Conservation (phyloP, 2,329 filamentous ascomycete species). For the Penicillium hesseltinei region DNA sequence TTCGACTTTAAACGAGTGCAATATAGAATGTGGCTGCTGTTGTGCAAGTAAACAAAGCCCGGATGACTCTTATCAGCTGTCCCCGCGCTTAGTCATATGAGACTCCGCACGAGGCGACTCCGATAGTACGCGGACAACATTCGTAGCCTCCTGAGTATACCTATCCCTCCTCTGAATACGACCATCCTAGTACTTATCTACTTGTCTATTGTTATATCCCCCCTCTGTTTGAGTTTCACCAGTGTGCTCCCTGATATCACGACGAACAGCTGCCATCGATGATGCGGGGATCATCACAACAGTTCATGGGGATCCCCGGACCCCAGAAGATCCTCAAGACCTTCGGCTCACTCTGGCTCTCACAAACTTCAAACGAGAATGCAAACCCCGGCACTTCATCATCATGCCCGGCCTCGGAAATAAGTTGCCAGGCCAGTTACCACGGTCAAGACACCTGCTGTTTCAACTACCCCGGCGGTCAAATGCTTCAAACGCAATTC, state of each 20-base stretch:
- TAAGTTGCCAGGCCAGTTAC: slow-evolving; percentile 65
- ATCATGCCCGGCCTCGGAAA: slow-evolving; percentile 38
- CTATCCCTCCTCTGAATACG: not conserved
- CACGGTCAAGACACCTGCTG: slow-evolving; percentile 66
- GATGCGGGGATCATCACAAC: slow-evolving; percentile 23
- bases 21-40: not conserved
- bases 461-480: slow-evolving; percentile 69
- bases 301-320: slow-evolving; percentile 30
- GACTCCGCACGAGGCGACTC: slow-evolving; percentile 6
- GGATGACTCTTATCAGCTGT: not conserved
- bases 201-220: not conserved
- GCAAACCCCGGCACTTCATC: slow-evolving; percentile 9
- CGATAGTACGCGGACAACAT: not conserved
- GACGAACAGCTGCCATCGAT: not conserved
- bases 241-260: not conserved
- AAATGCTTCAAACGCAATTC: slow-evolving; percentile 72
- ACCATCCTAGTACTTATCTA: not conserved
- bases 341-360: slow-evolving; percentile 32
- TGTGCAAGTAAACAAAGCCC: not conserved
- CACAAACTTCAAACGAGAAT: slow-evolving; percentile 16
- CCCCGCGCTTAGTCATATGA: slow-evolving; percentile 8
- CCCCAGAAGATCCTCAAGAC: slow-evolving; percentile 38
- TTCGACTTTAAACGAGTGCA: not conserved
- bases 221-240: not conserved
- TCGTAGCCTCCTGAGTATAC: not conserved